These are phyloP conservation scores for Bipolaris bicolor DNA, from an alignment of 2,329 filamentous ascomycete species.

Conservation along the genomic window DNA sequence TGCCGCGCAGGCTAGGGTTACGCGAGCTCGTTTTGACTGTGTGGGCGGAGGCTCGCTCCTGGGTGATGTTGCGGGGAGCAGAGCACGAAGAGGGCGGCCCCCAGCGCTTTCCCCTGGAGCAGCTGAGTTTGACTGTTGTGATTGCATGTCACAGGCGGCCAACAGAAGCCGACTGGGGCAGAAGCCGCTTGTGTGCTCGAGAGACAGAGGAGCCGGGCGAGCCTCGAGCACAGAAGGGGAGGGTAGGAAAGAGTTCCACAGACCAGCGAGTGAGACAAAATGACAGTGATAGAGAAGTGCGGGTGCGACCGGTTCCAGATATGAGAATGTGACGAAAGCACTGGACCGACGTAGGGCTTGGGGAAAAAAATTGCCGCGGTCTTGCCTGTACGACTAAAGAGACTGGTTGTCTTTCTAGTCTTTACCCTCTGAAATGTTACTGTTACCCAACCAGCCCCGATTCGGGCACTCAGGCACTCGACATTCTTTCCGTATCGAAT, in stretches of 20 bases:
- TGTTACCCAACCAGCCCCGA: conserved; percentile 1
- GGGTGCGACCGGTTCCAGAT: not conserved
- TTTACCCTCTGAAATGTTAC: not conserved
- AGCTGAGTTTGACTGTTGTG: conserved; percentile 2
- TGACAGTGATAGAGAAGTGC: not conserved
- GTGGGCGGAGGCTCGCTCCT: conserved; percentile 8
- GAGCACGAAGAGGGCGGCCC: conserved; percentile 16
- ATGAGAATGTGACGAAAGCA: not conserved
- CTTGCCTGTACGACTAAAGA: not conserved
- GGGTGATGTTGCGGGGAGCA: conserved; percentile 20
- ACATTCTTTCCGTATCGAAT: conserved; percentile 8
- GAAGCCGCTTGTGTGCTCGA: not conserved
- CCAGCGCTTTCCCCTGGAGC: conserved; percentile 8
- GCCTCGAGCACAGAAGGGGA: not conserved
- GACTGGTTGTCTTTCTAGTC: not conserved
- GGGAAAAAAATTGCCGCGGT: not conserved
- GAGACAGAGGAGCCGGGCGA: not conserved
- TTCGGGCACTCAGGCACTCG: not conserved
- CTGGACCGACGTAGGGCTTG: not conserved
- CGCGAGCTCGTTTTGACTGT: conserved; percentile 21
- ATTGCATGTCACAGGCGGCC: conserved; percentile 5
- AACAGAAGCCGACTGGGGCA: not conserved
- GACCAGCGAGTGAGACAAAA: not conserved
- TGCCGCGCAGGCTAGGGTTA: conserved; percentile 24
- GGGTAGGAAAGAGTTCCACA: not conserved